These are phyloP conservation scores for Flaveria linearis DNA, from an alignment of 129 eudicot species.

Conservation along the genomic window DNA sequence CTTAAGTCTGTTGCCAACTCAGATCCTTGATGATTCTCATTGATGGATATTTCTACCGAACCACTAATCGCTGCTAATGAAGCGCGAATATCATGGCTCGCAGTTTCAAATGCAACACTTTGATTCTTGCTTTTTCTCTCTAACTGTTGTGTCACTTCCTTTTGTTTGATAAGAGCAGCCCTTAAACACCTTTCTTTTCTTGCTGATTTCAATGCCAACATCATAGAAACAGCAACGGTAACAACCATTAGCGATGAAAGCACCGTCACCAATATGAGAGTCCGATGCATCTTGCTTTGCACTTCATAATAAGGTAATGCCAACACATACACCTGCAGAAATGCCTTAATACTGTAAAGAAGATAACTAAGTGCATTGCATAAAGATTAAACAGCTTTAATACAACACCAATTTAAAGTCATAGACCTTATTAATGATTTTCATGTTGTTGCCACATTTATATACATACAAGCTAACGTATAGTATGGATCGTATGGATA, in stretches of 20 bases:
- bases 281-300: constrained; percentile 31
- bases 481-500: too few species aligned
- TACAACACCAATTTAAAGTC: too few species aligned
- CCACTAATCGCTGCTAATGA: constrained; percentile 60
- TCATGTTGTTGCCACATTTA: not conserved
- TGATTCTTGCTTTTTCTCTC: constrained; percentile 64
- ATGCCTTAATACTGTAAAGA: not conserved
- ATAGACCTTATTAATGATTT: too few species aligned
- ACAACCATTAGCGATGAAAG: constrained; percentile 36
- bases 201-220: constrained; percentile 34
- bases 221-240: constrained; percentile 9
- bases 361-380: not conserved
- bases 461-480: not conserved
- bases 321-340: constrained; percentile 49
- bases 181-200: constrained; percentile 47
- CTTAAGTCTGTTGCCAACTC: constrained; percentile 41
- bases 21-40: constrained; percentile 40
- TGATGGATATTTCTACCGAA: constrained; percentile 46
- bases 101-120: constrained; percentile 61
- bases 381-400: not conserved
- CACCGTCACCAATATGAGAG: constrained; percentile 28
- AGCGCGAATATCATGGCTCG: constrained; percentile 79
- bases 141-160: constrained; percentile 53
- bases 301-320: constrained; percentile 46
- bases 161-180: constrained; percentile 56